Evolutionary conservation across 768 basidiomycete genomes (phyloP).

Genomic region (Tylopilus plumbeoviolaceoides): DNA sequence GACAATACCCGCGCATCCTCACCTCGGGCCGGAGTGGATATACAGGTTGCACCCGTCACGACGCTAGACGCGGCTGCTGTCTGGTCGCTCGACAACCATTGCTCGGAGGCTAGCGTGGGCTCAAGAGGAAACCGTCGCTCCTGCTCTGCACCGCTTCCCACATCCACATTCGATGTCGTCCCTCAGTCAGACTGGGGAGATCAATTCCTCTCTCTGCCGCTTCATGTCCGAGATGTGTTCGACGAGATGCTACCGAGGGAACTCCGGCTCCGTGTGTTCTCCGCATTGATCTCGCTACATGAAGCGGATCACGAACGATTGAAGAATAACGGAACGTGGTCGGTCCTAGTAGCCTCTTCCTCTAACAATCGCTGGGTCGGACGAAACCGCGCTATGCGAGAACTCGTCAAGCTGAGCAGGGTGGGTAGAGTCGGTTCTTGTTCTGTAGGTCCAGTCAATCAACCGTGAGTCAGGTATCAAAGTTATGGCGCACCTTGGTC

Average conservation of each 20-base stretch:
- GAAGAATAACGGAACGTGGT: constrained; percentile 51
- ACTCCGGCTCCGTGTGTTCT: constrained; percentile 58
- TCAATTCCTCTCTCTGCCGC: constrained; percentile 47
- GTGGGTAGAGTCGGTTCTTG: constrained; percentile 43
- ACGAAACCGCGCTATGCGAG: constrained; percentile 64
- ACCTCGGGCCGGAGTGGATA: constrained; percentile 11
- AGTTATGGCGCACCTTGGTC: constrained; percentile 67
- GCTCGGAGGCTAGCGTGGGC: constrained; percentile 15
- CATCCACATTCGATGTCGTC: constrained; percentile 57
- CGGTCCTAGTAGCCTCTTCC: constrained; percentile 54
- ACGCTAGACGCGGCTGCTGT: constrained; percentile 4
- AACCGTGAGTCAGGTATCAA: constrained; percentile 57
- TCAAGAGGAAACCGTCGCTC: constrained; percentile 54
- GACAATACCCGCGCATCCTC: constrained; percentile 18
- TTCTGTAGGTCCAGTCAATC: constrained; percentile 11
- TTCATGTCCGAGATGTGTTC: constrained; percentile 51
- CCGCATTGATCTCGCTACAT: constrained; percentile 51
- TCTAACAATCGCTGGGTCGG: constrained; percentile 72
- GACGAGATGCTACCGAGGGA: constrained; percentile 71
- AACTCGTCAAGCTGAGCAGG: constrained; percentile 74
- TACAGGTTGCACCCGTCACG: constrained; percentile 6
- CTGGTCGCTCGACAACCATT: constrained; percentile 16
- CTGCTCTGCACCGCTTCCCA: constrained; percentile 60
- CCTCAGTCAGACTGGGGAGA: constrained; percentile 44
- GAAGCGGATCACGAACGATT: constrained; percentile 52